phyloP scores from a whole-genome alignment of 345 rosid genomes.

The Angophora floribunda region DNA sequence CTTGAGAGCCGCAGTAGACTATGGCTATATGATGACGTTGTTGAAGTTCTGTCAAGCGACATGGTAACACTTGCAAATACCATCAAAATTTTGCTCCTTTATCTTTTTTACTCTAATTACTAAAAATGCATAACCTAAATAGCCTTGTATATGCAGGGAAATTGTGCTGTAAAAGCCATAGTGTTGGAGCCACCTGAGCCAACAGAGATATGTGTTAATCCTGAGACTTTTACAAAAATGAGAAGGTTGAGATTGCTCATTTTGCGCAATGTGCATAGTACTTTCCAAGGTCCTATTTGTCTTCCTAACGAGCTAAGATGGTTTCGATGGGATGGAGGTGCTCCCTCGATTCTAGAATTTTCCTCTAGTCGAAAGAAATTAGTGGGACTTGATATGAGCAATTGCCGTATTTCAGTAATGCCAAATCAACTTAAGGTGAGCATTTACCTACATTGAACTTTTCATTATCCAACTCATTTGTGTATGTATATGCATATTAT shows the following conservation, averaged over 20 bases:
- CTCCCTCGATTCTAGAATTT: neutral
- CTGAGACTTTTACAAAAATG: neutral
- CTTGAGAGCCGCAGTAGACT: neutral
- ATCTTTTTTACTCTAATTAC: no score
- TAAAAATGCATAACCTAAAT: no score
- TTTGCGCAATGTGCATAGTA: neutral
- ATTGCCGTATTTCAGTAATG: rapidly evolving
- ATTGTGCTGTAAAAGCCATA: neutral
- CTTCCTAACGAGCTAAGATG: neutral
- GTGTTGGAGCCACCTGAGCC: neutral
- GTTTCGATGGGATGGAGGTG: neutral
- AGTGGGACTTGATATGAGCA: neutral
- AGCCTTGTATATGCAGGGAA: neutral
- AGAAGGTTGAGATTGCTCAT: neutral
- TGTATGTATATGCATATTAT: neutral
- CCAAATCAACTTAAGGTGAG: neutral
- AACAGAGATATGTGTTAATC: rapidly evolving
- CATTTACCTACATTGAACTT: neutral
- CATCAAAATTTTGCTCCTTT: neutral
- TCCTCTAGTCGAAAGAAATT: neutral
- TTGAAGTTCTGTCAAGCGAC: rapidly evolving
- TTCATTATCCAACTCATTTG: neutral
- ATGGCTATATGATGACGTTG: neutral
- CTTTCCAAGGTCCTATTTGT: neutral
- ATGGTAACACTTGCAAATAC: neutral